These are phyloP conservation scores for Mortierella sp. DNA, from an alignment of 371 early-diverging fungal species.

Conservation along the genomic window DNA sequence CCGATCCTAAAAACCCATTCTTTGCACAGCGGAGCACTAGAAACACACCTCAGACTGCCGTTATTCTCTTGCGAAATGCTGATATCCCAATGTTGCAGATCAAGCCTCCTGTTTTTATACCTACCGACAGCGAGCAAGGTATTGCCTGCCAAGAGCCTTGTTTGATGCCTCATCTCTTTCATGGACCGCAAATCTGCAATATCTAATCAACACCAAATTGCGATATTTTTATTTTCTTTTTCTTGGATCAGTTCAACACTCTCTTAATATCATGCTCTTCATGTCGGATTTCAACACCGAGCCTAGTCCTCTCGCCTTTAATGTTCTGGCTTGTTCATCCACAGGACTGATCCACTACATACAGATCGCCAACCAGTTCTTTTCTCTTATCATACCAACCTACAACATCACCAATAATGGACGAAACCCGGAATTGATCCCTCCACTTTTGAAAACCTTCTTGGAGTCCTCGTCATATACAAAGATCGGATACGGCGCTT, in stretches of 20 bases:
- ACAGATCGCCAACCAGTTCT: constrained; percentile 50
- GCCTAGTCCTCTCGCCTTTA: constrained; percentile 47
- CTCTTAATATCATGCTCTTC: constrained; percentile 49
- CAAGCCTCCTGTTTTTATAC: constrained; percentile 48
- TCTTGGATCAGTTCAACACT: constrained; percentile 33
- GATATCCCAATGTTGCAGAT: constrained; percentile 53
- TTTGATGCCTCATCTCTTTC: background rate
- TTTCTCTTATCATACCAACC: constrained; percentile 47
- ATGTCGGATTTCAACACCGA: constrained; percentile 57
- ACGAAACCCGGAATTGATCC: constrained; percentile 40
- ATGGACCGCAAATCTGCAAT: background rate
- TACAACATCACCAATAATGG: constrained; percentile 45
- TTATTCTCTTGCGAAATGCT: constrained; percentile 48
- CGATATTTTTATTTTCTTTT: background rate
- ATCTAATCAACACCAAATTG: background rate
- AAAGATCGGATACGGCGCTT: constrained; percentile 51
- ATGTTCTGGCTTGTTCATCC: constrained; percentile 50
- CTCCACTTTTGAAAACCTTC: constrained; percentile 45
- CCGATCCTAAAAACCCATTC: constrained; percentile 55
- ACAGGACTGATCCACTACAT: constrained; percentile 54
- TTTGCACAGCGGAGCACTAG: constrained; percentile 46
- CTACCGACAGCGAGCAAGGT: constrained; percentile 46
- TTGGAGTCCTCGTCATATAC: constrained; percentile 43
- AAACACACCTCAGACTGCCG: constrained; percentile 47
- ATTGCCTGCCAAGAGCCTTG: background rate